Evolutionary conservation across 495 filamentous ascomycete species (phyloP).

Genomic region (Trichoderma virens): DNA sequence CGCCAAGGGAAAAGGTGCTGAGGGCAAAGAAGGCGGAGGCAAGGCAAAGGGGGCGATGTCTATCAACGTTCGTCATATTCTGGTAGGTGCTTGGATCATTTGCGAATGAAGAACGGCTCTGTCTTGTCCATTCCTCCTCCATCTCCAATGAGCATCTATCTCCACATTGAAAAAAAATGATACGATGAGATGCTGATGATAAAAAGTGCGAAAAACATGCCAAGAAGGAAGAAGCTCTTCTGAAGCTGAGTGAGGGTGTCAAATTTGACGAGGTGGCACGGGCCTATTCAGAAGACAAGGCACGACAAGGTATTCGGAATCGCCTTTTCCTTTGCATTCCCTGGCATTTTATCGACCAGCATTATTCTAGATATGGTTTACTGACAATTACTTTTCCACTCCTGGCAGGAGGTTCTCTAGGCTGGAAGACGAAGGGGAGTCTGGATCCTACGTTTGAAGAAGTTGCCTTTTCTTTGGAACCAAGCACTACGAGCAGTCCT

Average conservation of each 20-base stretch:
- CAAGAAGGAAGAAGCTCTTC: constrained; percentile 81
- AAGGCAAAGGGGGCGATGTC: constrained; percentile 62
- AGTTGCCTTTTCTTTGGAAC: constrained; percentile 69
- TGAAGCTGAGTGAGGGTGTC: constrained; percentile 63
- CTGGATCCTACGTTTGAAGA: constrained; percentile 72
- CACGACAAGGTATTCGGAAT: constrained; percentile 65
- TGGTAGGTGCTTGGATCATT: constrained; percentile 41
- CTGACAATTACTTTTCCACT: not conserved
- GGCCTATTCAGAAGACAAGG: constrained; percentile 86
- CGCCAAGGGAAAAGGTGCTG: constrained; percentile 38
- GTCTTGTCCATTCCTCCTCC: not conserved
- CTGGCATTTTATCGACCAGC: not conserved
- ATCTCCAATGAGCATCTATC: not conserved
- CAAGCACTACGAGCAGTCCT: constrained; percentile 67
- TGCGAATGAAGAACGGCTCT: not conserved
- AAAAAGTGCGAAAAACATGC: constrained; percentile 74
- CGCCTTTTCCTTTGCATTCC: constrained; percentile 1
- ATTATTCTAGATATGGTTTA: not conserved
- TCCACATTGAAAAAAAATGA: not conserved
- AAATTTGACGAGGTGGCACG: constrained; percentile 88
- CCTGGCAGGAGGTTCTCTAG: constrained; percentile 64
- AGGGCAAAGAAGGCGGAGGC: constrained; percentile 42
- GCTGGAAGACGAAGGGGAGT: constrained; percentile 73
- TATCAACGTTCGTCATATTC: constrained; percentile 84
- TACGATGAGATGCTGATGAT: not conserved